Conservation (phyloP, 352 stramenopile genomes). For the Phytophthora fragariaefolia region DNA sequence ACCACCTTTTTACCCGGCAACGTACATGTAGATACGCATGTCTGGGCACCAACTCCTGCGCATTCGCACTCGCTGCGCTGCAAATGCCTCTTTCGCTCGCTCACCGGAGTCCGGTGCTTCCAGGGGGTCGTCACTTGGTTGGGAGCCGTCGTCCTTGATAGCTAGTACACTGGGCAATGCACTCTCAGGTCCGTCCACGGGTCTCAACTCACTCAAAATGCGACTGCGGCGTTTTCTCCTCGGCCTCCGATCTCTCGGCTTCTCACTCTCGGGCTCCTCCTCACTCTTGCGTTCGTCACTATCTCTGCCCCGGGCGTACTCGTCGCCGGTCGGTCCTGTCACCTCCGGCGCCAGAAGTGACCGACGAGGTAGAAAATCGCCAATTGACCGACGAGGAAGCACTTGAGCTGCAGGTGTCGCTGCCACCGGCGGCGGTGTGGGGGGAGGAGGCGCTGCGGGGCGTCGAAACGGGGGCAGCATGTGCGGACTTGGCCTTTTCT, state of each 20-base stretch:
- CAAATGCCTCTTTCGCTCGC: constrained; percentile 53
- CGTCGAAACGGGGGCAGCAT: constrained; percentile 32
- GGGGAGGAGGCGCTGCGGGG: constrained; percentile 26
- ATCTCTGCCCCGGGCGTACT: constrained; percentile 26
- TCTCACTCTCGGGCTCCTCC: constrained; percentile 13
- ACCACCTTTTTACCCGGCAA: neutral
- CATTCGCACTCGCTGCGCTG: constrained; percentile 56
- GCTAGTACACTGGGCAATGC: constrained; percentile 17
- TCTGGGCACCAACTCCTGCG: constrained; percentile 49
- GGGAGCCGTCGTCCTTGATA: constrained; percentile 33
- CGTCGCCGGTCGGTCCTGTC: constrained; percentile 13
- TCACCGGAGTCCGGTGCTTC: constrained; percentile 27
- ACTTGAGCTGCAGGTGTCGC: neutral
- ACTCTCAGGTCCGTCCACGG: constrained; percentile 29
- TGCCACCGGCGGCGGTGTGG: neutral
- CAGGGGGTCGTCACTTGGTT: constrained; percentile 22
- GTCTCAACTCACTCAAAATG: constrained; percentile 48
- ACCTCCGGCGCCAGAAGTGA: constrained; percentile 40
- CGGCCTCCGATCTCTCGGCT: constrained; percentile 9
- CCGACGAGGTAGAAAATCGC: constrained; percentile 36
- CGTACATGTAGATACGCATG: constrained; percentile 71
- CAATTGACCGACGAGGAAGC: constrained; percentile 31
- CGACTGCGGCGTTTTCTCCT: constrained; percentile 37
- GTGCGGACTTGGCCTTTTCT: constrained; percentile 1
- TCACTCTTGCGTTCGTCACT: constrained; percentile 39